phyloP scores from a whole-genome alignment of 768 basidiomycete genomes.

The Suillus luteus region DNA sequence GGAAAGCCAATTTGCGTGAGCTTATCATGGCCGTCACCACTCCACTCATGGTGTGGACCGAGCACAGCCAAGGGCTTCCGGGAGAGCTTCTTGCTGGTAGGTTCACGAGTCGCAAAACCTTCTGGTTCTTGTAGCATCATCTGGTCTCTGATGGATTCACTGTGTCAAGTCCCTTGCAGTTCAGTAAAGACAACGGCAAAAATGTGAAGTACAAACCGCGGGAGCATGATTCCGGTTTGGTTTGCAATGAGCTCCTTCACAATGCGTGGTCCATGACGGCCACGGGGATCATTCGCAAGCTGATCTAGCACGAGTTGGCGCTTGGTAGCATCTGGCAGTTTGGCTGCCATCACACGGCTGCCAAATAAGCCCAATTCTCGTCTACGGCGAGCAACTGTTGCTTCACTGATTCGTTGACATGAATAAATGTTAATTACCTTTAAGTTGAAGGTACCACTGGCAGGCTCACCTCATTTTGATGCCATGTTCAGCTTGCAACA shows the following conservation, averaged over 20 bases:
- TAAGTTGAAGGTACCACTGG: not conserved
- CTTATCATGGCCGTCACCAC: constrained; percentile 40
- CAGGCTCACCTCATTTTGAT: constrained; percentile 18
- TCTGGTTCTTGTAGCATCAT: constrained; percentile 28
- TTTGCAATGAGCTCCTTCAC: constrained; percentile 25
- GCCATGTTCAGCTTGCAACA: constrained; percentile 28
- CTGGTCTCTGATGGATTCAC: constrained; percentile 17
- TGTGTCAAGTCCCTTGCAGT: constrained; percentile 7
- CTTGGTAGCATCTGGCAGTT: constrained; percentile 5
- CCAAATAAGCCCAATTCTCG: not conserved
- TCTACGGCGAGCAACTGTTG: not conserved
- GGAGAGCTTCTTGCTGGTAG: constrained; percentile 30
- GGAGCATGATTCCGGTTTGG: constrained; percentile 17
- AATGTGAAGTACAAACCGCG: constrained; percentile 6
- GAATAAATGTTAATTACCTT: not conserved
- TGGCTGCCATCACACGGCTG: not conserved
- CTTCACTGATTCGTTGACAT: not conserved
- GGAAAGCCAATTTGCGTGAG: constrained; percentile 35
- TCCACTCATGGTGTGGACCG: constrained; percentile 36
- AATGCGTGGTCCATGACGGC: constrained; percentile 20
- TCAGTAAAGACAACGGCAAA: not conserved
- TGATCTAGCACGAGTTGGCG: constrained; percentile 27
- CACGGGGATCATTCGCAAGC: constrained; percentile 27
- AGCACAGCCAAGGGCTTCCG: constrained; percentile 18
- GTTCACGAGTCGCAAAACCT: constrained; percentile 29